Conservation (phyloP, 306 rosid genomes). For the Castanea sativa region DNA sequence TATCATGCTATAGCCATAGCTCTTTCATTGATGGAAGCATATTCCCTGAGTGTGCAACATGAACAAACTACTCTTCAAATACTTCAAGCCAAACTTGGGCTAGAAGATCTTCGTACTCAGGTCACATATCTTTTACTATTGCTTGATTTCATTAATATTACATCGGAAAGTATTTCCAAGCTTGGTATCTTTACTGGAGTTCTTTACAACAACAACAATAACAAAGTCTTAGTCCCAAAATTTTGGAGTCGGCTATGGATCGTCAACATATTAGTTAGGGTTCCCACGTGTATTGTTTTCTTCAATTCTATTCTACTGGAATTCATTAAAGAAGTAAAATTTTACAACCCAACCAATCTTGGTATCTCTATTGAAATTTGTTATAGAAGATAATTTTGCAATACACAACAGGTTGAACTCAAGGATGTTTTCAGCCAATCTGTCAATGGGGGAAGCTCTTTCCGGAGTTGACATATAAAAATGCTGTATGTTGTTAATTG, state of each 20-base stretch:
- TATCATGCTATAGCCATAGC: conserved; percentile 99
- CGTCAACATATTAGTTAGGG: no score
- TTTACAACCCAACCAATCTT: neutral
- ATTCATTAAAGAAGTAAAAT: no score
- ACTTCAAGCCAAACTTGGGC: conserved; percentile 83
- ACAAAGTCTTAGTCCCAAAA: no score
- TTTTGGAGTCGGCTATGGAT: no score
- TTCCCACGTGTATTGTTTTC: no score
- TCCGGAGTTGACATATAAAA: neutral
- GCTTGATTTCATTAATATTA: neutral
- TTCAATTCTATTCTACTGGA: no score
- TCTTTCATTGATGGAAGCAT: conserved; percentile 96
- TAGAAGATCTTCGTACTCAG: conserved; percentile 97
- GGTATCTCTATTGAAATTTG: neutral
- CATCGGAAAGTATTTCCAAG: neutral
- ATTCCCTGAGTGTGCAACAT: conserved; percentile 91
- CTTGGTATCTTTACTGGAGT: neutral
- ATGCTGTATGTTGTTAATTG: conserved; percentile 14
- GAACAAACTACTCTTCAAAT: conserved; percentile 94
- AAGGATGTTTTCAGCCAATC: neutral
- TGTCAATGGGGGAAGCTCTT: neutral
- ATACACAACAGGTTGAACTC: neutral
- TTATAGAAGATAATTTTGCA: neutral
- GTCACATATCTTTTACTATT: conserved; percentile 25
- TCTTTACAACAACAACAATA: no score